Evolutionary conservation across 257 asterid species (phyloP), one percentile per base, ranked within the genome.

Genomic region (Henckelia pumila): DNA sequence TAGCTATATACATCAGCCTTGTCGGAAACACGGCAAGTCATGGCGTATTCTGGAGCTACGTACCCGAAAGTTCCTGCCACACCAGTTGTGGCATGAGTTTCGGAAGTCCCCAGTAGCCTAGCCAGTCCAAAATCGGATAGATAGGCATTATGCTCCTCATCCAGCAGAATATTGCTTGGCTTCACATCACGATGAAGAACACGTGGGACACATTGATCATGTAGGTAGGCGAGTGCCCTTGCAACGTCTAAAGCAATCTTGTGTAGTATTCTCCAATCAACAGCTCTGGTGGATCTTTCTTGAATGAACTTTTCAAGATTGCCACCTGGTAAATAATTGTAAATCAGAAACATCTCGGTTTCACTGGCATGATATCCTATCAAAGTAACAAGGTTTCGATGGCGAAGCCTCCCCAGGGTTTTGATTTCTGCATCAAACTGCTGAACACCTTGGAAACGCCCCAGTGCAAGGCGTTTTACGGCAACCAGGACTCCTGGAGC

Each of bases 131-230:
- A 92, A 73, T 89, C 98, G 0, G 98, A 89, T 60, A 92, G 78
- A 70, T 89, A 89, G 1, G 96, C 98, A 9, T 81, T 92, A 76
- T 74, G 72, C 19, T 92, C 97, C 80, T 88, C 96, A 24, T 92
- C 98, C 70, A 92, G 68, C 64, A 92, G 44, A 59, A 92, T 89
- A 56, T 92, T 92, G 77, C 98, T 89, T 1, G 98, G 97, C 80
- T 92, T 92, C 81, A 92, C 97, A 29, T 92, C 98, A 8, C 98
- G 92, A 56, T 92, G 98, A 63, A 89, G 96, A 7, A 92, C 98
- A 22, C 96, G 92, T 0, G 98, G 98, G 17, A 83, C 97, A 49
- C 98, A 92, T 68, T 86, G 96, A 61, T 92, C 98, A 9, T 92
- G 98, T 9, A 92, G 78, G 77, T 89, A 92, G 17, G 96, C 89